Base-by-base conservation (phyloP, 192 early-diverging fungal species). In the Coemansia sp. region DNA sequence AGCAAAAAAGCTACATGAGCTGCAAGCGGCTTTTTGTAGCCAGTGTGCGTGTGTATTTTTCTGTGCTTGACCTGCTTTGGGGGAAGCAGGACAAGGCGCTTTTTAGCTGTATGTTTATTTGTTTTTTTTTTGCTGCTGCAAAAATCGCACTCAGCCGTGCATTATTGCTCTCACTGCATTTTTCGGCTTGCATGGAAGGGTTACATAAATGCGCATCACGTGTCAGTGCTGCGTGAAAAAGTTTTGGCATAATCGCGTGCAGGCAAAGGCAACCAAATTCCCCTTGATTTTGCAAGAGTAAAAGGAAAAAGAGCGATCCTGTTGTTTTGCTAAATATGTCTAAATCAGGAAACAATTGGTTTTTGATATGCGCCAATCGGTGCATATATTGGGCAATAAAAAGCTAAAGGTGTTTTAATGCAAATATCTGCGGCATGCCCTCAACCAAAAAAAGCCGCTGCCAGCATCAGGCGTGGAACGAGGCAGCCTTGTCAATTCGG, bases 401-500 rank as follows among this genome's bases (percentile, higher is more conserved):
- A 30, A 3, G 30, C 30, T 30, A 30, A 30, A 30, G 30, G 30
- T 1, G 30, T 30, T 30, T 41, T 41, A 11, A 41, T 41, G 39
- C 39, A 41, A 41, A 41, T 41, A 41, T 41, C 39, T 41, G 39
- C 39, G 39, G 9, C 3, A 1, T 41, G 12, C 12, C 9, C 38
- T 38, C 3, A 30, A 30, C 30, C 30, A 30, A 30, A 30, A 30
- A 30, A 30, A 3, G 30, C 30, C 30, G 30, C n/a, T 30, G 30
- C 14, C 44, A 46, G 1, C 0, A 46, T 46, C 14, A 59, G 2
- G n/a, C 57, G 41, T 86, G 87, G 49, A 69, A 78, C 1, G 89
- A 86, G 0, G 97, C 94, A 0, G 97, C 96, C 68, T 99, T 99
- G 53, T 89, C 77, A 44, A 98, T 53, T 12, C 97, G 65, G 82